Evolutionary conservation across 139 green algal species (phyloP).

Genomic region (Spirogloea muscicola): DNA sequence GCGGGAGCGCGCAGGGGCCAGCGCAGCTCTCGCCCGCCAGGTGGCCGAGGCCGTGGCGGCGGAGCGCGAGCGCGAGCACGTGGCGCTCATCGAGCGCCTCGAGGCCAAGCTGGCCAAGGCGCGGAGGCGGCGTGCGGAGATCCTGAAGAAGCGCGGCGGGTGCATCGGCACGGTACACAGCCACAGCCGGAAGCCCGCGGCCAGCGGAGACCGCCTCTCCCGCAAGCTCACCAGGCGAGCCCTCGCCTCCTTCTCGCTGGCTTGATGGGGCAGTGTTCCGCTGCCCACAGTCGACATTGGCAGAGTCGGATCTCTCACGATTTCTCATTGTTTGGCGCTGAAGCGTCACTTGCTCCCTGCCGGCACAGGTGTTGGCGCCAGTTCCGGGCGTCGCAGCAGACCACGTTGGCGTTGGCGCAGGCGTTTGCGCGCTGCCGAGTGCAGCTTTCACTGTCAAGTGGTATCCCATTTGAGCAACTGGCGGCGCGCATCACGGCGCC

Average conservation of each 20-base stretch:
- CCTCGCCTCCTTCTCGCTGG: no score
- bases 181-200: neutral
- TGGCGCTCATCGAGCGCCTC: constrained; percentile 1
- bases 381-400: constrained; percentile 6
- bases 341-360: no score
- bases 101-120: constrained; percentile 23
- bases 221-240: constrained; percentile 5
- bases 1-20: neutral
- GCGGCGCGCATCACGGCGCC: constrained; percentile 17
- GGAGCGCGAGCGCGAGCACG: neutral
- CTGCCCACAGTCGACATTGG: no score
- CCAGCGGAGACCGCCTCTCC: constrained; percentile 5
- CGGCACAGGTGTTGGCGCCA: constrained; percentile 13
- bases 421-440: constrained; percentile 20
- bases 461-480: constrained; percentile 18
- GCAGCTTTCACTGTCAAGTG: neutral
- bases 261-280: no score
- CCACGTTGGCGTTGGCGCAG: constrained; percentile 15
- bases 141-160: constrained; percentile 17
- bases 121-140: constrained; percentile 12
- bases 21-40: neutral
- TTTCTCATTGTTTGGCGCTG: no score
- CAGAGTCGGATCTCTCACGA: no score
- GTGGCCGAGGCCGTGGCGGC: constrained; percentile 6
- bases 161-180: no score